phyloP scores from a whole-genome alignment of 2,329 filamentous ascomycete genomes.

The Gremmenia infestans region DNA sequence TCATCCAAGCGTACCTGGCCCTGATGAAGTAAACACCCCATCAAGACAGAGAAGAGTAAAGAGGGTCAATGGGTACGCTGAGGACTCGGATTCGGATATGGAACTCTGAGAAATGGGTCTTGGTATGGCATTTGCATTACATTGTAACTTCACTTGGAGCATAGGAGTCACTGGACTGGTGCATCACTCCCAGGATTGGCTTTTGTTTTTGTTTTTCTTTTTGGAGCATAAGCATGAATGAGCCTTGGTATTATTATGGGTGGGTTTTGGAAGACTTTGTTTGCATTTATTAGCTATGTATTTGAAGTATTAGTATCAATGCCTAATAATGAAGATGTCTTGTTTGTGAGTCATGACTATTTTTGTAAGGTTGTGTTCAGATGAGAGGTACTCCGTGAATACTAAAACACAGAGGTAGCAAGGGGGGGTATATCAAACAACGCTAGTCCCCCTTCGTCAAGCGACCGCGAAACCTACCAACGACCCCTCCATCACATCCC shows the following conservation, averaged over 20 bases:
- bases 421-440: neutral
- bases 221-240: slow-evolving; percentile 5
- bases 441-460: neutral
- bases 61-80: slow-evolving; percentile 30
- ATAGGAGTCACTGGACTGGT: slow-evolving; percentile 3
- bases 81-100: slow-evolving; percentile 28
- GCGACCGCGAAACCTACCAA: slow-evolving; percentile 3
- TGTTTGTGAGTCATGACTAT: no score
- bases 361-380: neutral
- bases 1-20: slow-evolving; percentile 42
- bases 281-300: slow-evolving; percentile 1
- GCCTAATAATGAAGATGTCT: neutral
- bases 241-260: neutral
- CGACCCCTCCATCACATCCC: slow-evolving; percentile 10
- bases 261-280: neutral
- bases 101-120: slow-evolving; percentile 16
- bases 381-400: neutral
- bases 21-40: slow-evolving; percentile 29
- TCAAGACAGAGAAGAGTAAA: slow-evolving; percentile 31
- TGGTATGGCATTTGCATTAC: neutral
- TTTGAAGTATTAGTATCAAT: neutral
- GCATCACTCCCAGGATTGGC: neutral
- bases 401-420: no score
- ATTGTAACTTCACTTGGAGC: slow-evolving; percentile 4
- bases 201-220: neutral